Evolutionary conservation across 2,329 filamentous ascomycete species (phyloP), one percentile per base, ranked within the genome.

Genomic region (Arthrocladium fulminans): DNA sequence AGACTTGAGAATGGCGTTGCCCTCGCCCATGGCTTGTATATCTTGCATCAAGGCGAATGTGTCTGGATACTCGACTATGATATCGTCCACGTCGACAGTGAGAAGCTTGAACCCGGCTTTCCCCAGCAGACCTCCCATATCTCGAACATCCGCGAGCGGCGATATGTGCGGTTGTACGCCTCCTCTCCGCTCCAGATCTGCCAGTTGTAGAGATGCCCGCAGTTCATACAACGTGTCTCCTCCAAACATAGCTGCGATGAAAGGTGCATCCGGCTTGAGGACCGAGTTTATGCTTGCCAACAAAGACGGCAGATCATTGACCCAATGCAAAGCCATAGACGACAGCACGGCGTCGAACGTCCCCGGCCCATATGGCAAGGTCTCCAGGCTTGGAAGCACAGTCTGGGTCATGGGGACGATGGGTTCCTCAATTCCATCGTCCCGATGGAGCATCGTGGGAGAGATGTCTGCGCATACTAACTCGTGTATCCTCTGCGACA

Each of bases 31-130:
- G 20, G 86, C 84, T 65, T 97, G 90, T 48, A 98, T 70, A 65
- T 98, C 92, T 59, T 83, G 77, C 89, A 98, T 95, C 47, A 98
- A 72, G 1, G 88, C 81, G 69, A 95, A 95, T 0, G 78, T 84
- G 67, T 90, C 81, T 0, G 92, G 92, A 62, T 88, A 98, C 64
- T 95, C 88, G 24, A 98, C 88, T 23, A 97, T 80, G 44, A 98
- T 94, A 67, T 98, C 92, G 67, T 98, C 94, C 12, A 98, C 83
- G 60, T 98, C 92, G 1, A 98, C 88, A 0, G 94, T 98, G 59
- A 97, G 73, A 73, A 98, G 84, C 66, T 89, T 94, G 73, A 97
- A 98, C 15, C 89, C 88, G 0, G 90, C 86, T 54, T 83, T 82
- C 57, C 86, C 85, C 53, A 98, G 70, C 47, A 98, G 70, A 1